Evolutionary conservation across 2,329 filamentous ascomycete genomes (phyloP), one percentile per base, ranked within the genome.

Genomic region (Aspergillus fructus): DNA sequence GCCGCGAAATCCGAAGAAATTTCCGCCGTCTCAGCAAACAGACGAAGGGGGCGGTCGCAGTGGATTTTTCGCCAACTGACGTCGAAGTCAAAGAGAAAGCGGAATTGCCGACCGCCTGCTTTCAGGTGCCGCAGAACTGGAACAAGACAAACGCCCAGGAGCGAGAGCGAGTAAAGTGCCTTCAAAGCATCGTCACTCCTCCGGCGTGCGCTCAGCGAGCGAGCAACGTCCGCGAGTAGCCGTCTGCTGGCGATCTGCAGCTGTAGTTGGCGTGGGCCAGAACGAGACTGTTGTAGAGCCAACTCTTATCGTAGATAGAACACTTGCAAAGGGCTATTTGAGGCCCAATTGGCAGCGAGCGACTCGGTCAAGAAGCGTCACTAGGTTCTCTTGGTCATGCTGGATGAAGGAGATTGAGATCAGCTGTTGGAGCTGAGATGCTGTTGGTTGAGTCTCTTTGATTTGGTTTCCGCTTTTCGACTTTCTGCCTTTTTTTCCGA

Each of bases 91-190:
- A 45, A 24, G 8, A 43, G 8, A 34, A 27, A 40, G 37, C 43
- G 57, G 49, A 43, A 48, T 34, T 50, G 34, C 59, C 56, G 56
- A 61, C 59, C 59, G 59, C 59, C 59, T 62, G 56, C 30, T 49
- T 50, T 42, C 23, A 48, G 41, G 52, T 21, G 27, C 56, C 37
- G 33, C 53, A 33, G 41, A 45, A 24, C 46, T 17, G 37, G 30
- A 21, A 21, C 46, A 24, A 41, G 30, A 15, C 13, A 40, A 45
- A 23, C 30, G 37, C 33, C 13, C 23, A 37, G 13, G 23, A 6
- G 37, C n/a, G 27, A 39, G 23, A 6, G 37, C n/a, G 27, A 39
- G 42, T n/a, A 27, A 47, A 30, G 19, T 17, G 24, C 19, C 17
- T 34, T 6, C 30, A 49, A 39, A 13, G 15, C 19, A 49, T 51